Evolutionary conservation across 352 stramenopile genomes (phyloP), one percentile per base, ranked within the genome.

Genomic region (Paralagenidium karlingii): DNA sequence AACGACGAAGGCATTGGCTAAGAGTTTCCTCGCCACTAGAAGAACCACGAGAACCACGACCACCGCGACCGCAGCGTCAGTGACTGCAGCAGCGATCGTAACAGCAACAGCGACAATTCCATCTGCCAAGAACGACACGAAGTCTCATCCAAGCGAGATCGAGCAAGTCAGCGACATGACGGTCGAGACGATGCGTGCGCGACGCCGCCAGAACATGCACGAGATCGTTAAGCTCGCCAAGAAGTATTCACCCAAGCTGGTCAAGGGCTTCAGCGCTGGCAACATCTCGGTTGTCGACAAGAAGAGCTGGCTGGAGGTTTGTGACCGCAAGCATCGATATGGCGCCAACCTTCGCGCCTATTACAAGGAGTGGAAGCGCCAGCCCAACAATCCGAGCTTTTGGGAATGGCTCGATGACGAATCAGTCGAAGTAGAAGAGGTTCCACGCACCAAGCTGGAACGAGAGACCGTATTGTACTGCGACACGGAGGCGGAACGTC

Each of bases 301-400:
- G 53, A 87, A 87, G 45, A 91, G 78, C 53, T 91, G 78, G 78
- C 56, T 91, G 21, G 78, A 91, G 69, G 78, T 91, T 29, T 91
- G 78, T 43, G 78, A 91, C 37, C 74, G 70, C 40, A 91, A 91
- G 50, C 78, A 91, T 42, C 56, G 77, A 60, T 98, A 98, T 53
- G 92, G 88, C n/a, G 96, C 96, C 29, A 97, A 98, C 53, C 47
- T 98, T 40, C 65, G 94, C 41, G 71, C 92, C 31, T 98, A 98
- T 57, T 97, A 97, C 58, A 96, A 95, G 55, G 85, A 97, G 45
- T 98, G 90, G 90, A 95, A 97, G 55, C 68, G 68, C 36, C 82
- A 68, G 54, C 68, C 54, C 43, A 73, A 63, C 13, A 83, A 80
- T 24, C 68, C 70, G 2, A 86, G 69, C 40, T 95, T 93, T 46